These are phyloP conservation scores for Jaltomata sinuosa DNA, from an alignment of 257 asterid species.

Conservation along the genomic window DNA sequence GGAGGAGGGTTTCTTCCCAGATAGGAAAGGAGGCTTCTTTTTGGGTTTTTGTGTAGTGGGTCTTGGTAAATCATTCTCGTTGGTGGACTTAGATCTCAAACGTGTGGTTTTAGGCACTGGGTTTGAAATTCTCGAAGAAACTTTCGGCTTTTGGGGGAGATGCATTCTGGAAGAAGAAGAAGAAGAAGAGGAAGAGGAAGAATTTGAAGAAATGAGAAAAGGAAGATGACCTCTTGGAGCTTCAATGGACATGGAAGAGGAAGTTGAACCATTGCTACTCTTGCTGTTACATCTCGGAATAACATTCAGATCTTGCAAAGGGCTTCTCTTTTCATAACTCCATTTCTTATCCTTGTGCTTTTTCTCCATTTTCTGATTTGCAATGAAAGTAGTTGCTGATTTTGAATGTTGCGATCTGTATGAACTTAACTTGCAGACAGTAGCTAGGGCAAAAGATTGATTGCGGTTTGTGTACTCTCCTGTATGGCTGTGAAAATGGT, in stretches of 20 bases:
- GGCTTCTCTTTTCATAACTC: slow-evolving; percentile 19
- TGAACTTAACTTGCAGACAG: neutral
- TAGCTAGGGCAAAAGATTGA: neutral
- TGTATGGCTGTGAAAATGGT: neutral
- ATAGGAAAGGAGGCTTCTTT: slow-evolving; percentile 12
- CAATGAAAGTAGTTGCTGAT: neutral
- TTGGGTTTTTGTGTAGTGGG: slow-evolving; percentile 22
- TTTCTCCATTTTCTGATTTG: neutral
- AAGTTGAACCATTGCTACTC: slow-evolving; percentile 7
- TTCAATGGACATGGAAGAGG: slow-evolving; percentile 12
- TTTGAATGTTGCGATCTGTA: neutral
- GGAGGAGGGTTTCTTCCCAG: slow-evolving; percentile 18
- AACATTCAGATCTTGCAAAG: slow-evolving; percentile 33
- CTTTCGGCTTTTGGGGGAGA: slow-evolving; percentile 10
- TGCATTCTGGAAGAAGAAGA: slow-evolving; percentile 17
- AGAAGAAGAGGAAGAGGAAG: slow-evolving; percentile 17
- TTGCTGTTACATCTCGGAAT: slow-evolving; percentile 13
- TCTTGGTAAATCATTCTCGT: slow-evolving; percentile 23
- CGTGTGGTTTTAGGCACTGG: slow-evolving; percentile 15
- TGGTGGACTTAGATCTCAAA: slow-evolving; percentile 23
- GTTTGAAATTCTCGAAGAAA: slow-evolving; percentile 4
- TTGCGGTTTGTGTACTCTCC: neutral
- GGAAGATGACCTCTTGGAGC: neutral
- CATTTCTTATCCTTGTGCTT: neutral
- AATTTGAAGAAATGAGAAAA: slow-evolving; percentile 12